These are phyloP conservation scores for Helminthosporium solani DNA, from an alignment of 2,329 filamentous ascomycete genomes.

Conservation along the genomic window DNA sequence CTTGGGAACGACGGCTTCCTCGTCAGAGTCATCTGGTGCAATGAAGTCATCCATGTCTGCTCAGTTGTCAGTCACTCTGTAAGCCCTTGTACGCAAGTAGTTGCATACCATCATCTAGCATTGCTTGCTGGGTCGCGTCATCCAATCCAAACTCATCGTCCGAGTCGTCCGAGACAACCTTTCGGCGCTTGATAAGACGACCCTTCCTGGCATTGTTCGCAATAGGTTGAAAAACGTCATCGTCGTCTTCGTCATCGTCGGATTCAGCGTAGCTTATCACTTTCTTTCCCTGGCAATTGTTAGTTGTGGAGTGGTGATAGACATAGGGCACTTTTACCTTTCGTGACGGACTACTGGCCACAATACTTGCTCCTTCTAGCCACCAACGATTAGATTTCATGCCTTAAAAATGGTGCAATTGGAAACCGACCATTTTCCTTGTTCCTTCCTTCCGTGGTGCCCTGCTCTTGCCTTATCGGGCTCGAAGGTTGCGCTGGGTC, in stretches of 20 bases:
- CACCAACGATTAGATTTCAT: slow-evolving; percentile 46
- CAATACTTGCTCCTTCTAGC: slow-evolving; percentile 47
- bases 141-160: slow-evolving; percentile 68
- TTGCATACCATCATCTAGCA: slow-evolving; percentile 54
- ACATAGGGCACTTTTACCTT: slow-evolving; percentile 60
- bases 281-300: slow-evolving; percentile 56
- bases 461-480: slow-evolving; percentile 65
- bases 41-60: slow-evolving; percentile 84
- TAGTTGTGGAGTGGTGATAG: slow-evolving; percentile 3
- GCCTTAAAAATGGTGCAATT: slow-evolving; percentile 36
- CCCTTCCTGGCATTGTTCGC: slow-evolving; percentile 47
- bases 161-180: slow-evolving; percentile 62
- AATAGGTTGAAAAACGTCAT: slow-evolving; percentile 66
- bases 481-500: slow-evolving; percentile 68
- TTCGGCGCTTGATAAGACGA: slow-evolving; percentile 57
- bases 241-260: slow-evolving; percentile 73
- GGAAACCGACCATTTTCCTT: slow-evolving; percentile 54
- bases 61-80: background rate
- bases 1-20: slow-evolving; percentile 59
- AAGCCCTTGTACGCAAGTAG: no score
- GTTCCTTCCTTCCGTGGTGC: slow-evolving; percentile 50
- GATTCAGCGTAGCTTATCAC: slow-evolving; percentile 81
- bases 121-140: slow-evolving; percentile 56
- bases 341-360: slow-evolving; percentile 72
- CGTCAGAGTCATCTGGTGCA: slow-evolving; percentile 82